Evolutionary conservation across 2,329 filamentous ascomycete species (phyloP).

Genomic region (Cladophialophora exuberans): DNA sequence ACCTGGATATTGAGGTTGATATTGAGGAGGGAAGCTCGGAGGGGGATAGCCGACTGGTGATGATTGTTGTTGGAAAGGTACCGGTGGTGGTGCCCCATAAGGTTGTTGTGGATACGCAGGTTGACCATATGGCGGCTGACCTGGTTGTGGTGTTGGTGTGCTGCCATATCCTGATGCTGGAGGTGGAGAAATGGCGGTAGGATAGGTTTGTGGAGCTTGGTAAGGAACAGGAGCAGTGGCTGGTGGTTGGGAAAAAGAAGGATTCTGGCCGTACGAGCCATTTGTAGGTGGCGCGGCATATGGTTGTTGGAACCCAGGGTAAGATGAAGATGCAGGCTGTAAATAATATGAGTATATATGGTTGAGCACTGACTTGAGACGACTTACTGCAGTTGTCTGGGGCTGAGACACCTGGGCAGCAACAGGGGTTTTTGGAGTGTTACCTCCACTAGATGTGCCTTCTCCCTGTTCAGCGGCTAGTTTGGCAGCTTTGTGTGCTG

Average conservation of each 20-base stretch:
- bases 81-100: constrained; percentile 17
- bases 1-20: constrained; percentile 39
- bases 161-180: constrained; percentile 24
- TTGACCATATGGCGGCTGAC: constrained; percentile 28
- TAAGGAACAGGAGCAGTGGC: constrained; percentile 22
- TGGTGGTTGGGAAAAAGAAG: constrained; percentile 27
- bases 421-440: constrained; percentile 56
- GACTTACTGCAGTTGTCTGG: constrained; percentile 49
- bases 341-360: constrained; percentile 7
- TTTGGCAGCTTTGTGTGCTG: constrained; percentile 71
- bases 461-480: constrained; percentile 60
- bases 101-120: constrained; percentile 22
- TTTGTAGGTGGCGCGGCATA: constrained; percentile 30
- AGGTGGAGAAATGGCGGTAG: constrained; percentile 21
- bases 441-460: constrained; percentile 60
- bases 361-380: constrained; percentile 27
- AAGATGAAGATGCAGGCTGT: constrained; percentile 26
- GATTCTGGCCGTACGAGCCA: constrained; percentile 30
- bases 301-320: constrained; percentile 31
- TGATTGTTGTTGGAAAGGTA: constrained; percentile 29
- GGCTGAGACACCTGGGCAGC: constrained; percentile 47
- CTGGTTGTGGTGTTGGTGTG: constrained; percentile 34
- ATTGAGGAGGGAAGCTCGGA: constrained; percentile 37
- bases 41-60: constrained; percentile 27
- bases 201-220: constrained; percentile 18